Base-by-base conservation (phyloP, 208 protist species). In the Trypanosoma lewisi region DNA sequence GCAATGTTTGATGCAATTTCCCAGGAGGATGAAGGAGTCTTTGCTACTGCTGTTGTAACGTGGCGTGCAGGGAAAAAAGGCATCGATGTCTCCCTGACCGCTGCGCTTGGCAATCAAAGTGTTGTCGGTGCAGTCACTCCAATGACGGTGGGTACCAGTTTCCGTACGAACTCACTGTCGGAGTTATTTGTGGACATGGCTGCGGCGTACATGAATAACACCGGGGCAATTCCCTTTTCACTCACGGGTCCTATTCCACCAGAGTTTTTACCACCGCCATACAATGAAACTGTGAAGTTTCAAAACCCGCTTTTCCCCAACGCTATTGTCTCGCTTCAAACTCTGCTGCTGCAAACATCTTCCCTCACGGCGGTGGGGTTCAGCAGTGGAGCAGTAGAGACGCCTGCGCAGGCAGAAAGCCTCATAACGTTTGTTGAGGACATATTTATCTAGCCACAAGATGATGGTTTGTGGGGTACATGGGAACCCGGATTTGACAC, bases 331-430 rank as follows among this genome's bases (percentile, higher is more conserved):
- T 82, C 80, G n/a, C 66, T 91, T 56, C 61, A 81, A 37, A 83
- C 80, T 55, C 50, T 91, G 45, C 54, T 91, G 42, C 48, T 70
- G 55, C 85, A 91, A 63, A 82, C 73, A 12, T 86, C 81, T 0
- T 81, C 81, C 14, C 44, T 91, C 34, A 80, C 63, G 12, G 81
- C 83, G 21, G 53, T n/a, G 0, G 65, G 68, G 9, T 81, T 83
- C 41, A 27, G 47, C 17, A 64, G 9, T 2, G 53, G 64, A 2
- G 28, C 48, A 4, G 65, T 37, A 11, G 57, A 63, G 4, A 70
- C 48, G 16, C 61, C 51, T 6, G 60, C 51, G 21, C 59, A 52
- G 12, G 53, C 61, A 16, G 23, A 27, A 12, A 73, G 44, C 4
- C 53, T 82, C n/a, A 44, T 37, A 6, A 59, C 0, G 14, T 90